Evolutionary conservation across 495 filamentous ascomycete species (phyloP).

Genomic region (Tricharina praecox): DNA sequence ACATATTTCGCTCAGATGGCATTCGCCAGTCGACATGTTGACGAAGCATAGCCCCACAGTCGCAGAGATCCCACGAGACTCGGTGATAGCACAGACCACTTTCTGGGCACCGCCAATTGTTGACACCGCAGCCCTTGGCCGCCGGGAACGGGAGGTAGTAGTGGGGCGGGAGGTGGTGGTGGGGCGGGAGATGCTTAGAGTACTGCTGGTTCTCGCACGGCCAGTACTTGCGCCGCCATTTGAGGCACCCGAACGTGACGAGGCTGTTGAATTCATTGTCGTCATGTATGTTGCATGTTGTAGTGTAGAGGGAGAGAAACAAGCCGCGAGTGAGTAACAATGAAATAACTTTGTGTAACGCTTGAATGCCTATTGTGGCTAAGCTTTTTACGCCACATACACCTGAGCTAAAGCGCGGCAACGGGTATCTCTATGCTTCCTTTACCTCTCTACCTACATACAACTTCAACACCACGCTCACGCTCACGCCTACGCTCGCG

Average conservation of each 20-base stretch:
- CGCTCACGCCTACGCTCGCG: neutral
- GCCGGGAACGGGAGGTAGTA: constrained; percentile 31
- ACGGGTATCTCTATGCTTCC: too few species aligned
- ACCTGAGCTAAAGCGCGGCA: too few species aligned
- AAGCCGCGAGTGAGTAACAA: too few species aligned
- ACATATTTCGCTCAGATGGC: constrained; percentile 74
- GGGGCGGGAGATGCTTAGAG: neutral
- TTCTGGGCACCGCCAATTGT: constrained; percentile 45
- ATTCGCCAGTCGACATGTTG: constrained; percentile 66
- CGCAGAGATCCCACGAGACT: constrained; percentile 68
- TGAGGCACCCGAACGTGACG: neutral
- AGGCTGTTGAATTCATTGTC: too few species aligned
- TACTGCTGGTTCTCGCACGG: too few species aligned
- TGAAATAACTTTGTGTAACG: neutral
- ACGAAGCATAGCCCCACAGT: constrained; percentile 82
- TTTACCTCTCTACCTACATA: too few species aligned
- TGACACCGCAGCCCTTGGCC: constrained; percentile 53
- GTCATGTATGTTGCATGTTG: too few species aligned
- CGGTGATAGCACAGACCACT: constrained; percentile 78
- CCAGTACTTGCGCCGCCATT: too few species aligned
- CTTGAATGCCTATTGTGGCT: too few species aligned
- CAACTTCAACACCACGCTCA: neutral
- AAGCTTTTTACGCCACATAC: too few species aligned
- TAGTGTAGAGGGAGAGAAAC: too few species aligned
- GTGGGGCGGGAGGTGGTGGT: constrained; percentile 15